Base-by-base conservation (phyloP, 805 yeast species). In the Metschnikowia cerradonensis region DNA sequence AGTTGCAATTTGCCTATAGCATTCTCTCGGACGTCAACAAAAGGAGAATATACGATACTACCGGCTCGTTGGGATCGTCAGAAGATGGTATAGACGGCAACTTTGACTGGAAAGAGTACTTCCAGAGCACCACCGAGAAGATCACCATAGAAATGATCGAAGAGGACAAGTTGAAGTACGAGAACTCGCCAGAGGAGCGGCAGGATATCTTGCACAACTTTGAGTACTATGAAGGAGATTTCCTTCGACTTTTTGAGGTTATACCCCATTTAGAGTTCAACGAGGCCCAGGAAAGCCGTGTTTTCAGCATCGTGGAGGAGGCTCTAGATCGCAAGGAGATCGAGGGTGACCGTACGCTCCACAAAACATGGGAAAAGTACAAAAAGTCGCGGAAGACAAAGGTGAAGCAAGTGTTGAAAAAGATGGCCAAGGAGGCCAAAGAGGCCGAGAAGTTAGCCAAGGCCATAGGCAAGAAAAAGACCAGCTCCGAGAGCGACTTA, bases 251-350 rank as follows among this genome's bases (percentile, higher is more conserved):
- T 5, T 86, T 90, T 61, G 96, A 89, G 63, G 73, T 76, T 33
- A 84, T 90, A 3, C 86, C 94, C 8, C 96, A 90, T 66, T 75
- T 87, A 47, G 90, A 86, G 54, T 75, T 84, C 41, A 69, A 69
- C 36, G 77, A 73, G 35, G 71, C 63, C 0, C 90, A 84, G 58
- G 95, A 88, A 59, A 67, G 66, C 32, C 75, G 96, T 36, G 74
- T 87, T 41, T 79, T 77, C 50, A 64, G 63, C 2, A 73, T 83
- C 1, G 78, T 89, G 30, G 69, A 75, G 32, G 52, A 49, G 1
- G 70, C 70, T 13, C 69, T 82, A 38, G 66, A 79, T 14, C 64
- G 63, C 4, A 57, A 59, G 15, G 67, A 68, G 1, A 68, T 71
- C 2, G 68, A 67, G 19, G 65, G 78, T 32, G 70, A 70, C 17